phyloP scores from a whole-genome alignment of 192 early-diverging fungal species.

The Diversispora epigaea region DNA sequence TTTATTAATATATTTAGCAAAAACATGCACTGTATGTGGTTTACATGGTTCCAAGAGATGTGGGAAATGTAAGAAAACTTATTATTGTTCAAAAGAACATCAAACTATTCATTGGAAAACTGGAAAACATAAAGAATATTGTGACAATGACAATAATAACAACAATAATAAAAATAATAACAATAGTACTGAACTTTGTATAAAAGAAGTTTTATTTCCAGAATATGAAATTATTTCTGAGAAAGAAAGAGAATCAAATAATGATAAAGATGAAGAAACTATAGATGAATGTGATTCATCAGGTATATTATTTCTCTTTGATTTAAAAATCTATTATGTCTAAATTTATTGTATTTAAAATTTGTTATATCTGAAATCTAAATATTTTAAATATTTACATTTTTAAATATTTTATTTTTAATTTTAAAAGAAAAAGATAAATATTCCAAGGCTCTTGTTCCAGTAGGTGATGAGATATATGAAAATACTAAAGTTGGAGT shows the following conservation, averaged over 20 bases:
- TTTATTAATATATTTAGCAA: conserved; percentile 35
- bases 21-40: conserved; percentile 71
- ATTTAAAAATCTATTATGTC: no score
- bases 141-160: conserved; percentile 38
- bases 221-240: conserved; percentile 71
- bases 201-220: conserved; percentile 44
- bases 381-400: background rate
- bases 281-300: background rate
- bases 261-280: conserved; percentile 48
- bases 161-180: conserved; percentile 22
- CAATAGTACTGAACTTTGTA: conserved; percentile 30
- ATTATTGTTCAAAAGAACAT: conserved; percentile 86
- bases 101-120: conserved; percentile 82
- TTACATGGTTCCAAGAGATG: conserved; percentile 73
- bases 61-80: conserved; percentile 65
- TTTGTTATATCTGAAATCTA: no score
- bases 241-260: conserved; percentile 43
- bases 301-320: background rate
- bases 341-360: no score
- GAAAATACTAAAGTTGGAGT: conserved; percentile 84
- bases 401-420: background rate
- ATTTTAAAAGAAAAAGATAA: background rate
- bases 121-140: conserved; percentile 68
- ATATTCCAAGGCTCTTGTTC: conserved; percentile 43
- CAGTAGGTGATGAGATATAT: conserved; percentile 57